Percentiles rank a stretch among this genome's conserved stretches.
These are phyloP conservation scores for Tylopilus sp. DNA, from an alignment of 768 basidiomycete genomes.

Conservation along the genomic window DNA sequence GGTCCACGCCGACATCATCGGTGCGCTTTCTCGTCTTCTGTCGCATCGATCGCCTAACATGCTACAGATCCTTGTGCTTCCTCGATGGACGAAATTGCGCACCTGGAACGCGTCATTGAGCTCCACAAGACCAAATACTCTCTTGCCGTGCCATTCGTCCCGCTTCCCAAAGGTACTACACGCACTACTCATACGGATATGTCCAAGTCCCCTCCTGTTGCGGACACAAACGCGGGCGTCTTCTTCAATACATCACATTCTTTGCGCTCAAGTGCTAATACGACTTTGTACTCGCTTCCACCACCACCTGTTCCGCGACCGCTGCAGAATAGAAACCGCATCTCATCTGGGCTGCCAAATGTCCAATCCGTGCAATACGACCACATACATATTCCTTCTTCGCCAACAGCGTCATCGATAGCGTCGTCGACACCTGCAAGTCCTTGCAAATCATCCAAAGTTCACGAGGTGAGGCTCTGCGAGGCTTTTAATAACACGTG, in stretches of 20 bases:
- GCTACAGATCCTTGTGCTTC: constrained; percentile 43
- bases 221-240: not conserved
- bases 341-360: not conserved
- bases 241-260: constrained; percentile 14
- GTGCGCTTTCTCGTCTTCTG: constrained; percentile 32
- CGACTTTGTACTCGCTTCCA: constrained; percentile 7
- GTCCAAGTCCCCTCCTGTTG: not conserved
- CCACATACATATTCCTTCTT: constrained; percentile 13
- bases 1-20: constrained; percentile 46
- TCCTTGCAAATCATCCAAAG: constrained; percentile 25
- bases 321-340: constrained; percentile 8
- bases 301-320: constrained; percentile 13
- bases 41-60: not conserved
- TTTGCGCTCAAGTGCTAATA: not conserved
- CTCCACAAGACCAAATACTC: constrained; percentile 56
- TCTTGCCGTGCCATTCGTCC: constrained; percentile 44
- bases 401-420: constrained; percentile 21
- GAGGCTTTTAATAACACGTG: not conserved
- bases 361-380: not conserved
- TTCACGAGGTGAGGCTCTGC: constrained; percentile 1
- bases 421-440: constrained; percentile 30
- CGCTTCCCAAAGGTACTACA: constrained; percentile 21
- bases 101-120: constrained; percentile 49
- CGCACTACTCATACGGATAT: not conserved
- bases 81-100: constrained; percentile 55